A percentile compares a stretch with the other conserved stretches of the same genome.
These are phyloP conservation scores for Psophocarpus tetragonolobus DNA, from an alignment of 306 rosid genomes.

Conservation along the genomic window DNA sequence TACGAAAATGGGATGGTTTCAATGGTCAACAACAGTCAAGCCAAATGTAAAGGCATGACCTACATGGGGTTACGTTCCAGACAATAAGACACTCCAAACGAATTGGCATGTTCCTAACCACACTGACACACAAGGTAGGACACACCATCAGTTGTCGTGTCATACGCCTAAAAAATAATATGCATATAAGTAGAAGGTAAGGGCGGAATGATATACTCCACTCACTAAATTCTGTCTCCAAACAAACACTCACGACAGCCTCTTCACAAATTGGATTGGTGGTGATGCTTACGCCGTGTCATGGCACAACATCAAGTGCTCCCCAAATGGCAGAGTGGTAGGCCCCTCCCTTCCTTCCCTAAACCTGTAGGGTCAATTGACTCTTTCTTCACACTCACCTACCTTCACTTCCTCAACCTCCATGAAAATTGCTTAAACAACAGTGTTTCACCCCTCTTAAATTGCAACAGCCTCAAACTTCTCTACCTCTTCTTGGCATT, in stretches of 20 bases:
- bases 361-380: slow-evolving; percentile 80
- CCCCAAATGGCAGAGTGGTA: slow-evolving; percentile 57
- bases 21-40: no score
- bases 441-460: slow-evolving; percentile 54
- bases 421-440: slow-evolving; percentile 84
- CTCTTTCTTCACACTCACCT: slow-evolving; percentile 57
- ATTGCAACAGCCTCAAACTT: slow-evolving; percentile 72
- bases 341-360: slow-evolving; percentile 69
- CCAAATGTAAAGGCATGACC: no score
- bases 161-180: no score
- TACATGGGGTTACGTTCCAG: no score
- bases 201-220: slow-evolving; percentile 58
- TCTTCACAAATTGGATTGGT: slow-evolving; percentile 74
- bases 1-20: no score
- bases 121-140: no score
- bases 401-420: slow-evolving; percentile 83
- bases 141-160: no score
- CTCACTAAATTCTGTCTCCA: slow-evolving; percentile 68
- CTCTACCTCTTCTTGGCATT: slow-evolving; percentile 82
- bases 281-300: slow-evolving; percentile 54
- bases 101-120: no score
- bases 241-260: slow-evolving; percentile 79
- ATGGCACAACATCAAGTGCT: slow-evolving; percentile 83
- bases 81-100: no score
- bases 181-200: no score